Base-by-base conservation (phyloP, 129 eudicot genomes). In the Artemisia tridentata region DNA sequence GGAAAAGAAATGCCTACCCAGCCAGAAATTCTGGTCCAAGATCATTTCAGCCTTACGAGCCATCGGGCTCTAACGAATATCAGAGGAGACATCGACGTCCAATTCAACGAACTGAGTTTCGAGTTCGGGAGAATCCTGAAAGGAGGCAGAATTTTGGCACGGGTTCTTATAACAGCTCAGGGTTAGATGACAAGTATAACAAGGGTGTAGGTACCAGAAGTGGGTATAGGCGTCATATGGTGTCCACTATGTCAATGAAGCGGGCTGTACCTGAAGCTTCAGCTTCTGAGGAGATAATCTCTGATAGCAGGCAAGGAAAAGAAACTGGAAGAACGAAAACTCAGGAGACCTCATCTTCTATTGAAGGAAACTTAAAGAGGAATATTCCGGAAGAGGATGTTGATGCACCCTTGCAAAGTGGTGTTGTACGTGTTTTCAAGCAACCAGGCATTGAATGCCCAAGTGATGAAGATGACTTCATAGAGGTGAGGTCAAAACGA, bases 401-500 rank as follows among this genome's bases (percentile, higher is more conserved):
- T 65, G 97, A 90, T 73, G 91, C 92, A 52, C 99, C 99, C 19
- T 79, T 91, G 84, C 99, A 90, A 74, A 95, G 89, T 73, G 99
- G 99, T 43, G 78, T 95, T 69, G 95, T 90, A n/a, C 89, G 84
- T 56, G 84, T 88, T 48, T 95, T 78, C 54, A 79, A 84, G 54
- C 99, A 90, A 66, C 82, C 96, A 17, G 99, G 97, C 46, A 95
- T 95, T 8, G 99, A 95, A 79, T 87, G 91, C 41, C 88, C 91
- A 1, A 95, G 97, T 78, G 97, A 95, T 63, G 99, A 88, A 72
- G 99, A 95, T 78, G 97, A 95, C 70, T 95, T 95, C 70, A 95
- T 95, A 63, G 89, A 95, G 71, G 99, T 95, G 31, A 84, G 99
- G 67, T 95, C 99, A 47, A 95, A 90, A 79, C 90, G 93, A 78